Base-by-base conservation (phyloP, 352 stramenopile species). In the Paralagenidium karlingii region DNA sequence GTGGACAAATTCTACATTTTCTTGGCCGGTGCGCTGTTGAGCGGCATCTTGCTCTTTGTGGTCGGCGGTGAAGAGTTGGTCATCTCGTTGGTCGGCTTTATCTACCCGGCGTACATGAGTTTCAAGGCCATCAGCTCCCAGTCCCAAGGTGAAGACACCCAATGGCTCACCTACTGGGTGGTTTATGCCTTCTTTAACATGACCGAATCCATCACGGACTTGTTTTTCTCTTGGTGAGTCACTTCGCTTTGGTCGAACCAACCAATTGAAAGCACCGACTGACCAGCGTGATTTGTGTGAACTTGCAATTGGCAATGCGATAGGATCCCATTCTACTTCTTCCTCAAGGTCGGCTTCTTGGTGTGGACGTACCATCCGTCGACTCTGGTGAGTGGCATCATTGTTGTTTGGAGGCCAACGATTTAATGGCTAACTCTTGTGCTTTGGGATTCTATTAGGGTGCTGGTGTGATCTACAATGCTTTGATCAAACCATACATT, bases 161-260 rank as follows among this genome's bases (percentile, higher is more conserved):
- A 89, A 64, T 94, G 80, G 80, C 64, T 94, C 31, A 89, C 77
- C 12, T 94, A 94, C 62, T 94, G 80, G 80, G 82, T 98, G 47
- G 82, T 98, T 22, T 98, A 96, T 65, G 70, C 89, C 21, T 94
- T 97, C 55, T 98, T 98, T 58, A 96, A 86, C 49, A 80, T 98
- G 39, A 92, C 96, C 13, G 94, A 98, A 55, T 64, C 74, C 40
- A 44, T 88, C 47, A 88, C 75, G 24, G 71, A 91, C 49, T 46
- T 86, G 10, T n/a, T 91, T 19, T 53, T 91, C 24, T 82, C 70
- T 31, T 88, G 77, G 69, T 79, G 50, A 47, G 24, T 22, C 32
- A 25, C 32, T 34, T 5, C 24, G 12, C 24, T 47, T 18, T 45
- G 10, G 20, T 22, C 24, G 7, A 36, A 36, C n/a, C n/a, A n/a